Conservation (phyloP, 108 stramenopile genomes). For the Mayamaea pseudoterrestris region DNA sequence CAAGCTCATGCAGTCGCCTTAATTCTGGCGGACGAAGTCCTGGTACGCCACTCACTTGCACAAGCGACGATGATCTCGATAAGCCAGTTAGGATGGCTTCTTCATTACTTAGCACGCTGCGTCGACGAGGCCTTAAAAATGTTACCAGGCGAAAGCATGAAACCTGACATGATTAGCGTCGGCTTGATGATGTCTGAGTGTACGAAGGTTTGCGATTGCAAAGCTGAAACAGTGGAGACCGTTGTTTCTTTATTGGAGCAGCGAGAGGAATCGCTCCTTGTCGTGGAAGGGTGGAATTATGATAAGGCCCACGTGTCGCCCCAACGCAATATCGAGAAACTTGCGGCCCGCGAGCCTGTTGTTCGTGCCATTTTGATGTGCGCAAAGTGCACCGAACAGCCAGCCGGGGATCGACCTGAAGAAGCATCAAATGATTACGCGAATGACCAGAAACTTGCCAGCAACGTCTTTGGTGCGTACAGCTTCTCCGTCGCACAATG, state of each 20-base stretch:
- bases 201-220: slow-evolving; percentile 52
- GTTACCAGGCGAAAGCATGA: not conserved
- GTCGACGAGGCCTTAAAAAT: not conserved
- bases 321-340: slow-evolving; percentile 45
- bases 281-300: slow-evolving; percentile 54
- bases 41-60: slow-evolving; percentile 57
- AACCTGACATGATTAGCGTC: slow-evolving; percentile 24
- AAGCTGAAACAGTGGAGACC: slow-evolving; percentile 80
- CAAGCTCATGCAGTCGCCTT: slow-evolving; percentile 64
- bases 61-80: slow-evolving; percentile 58
- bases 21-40: slow-evolving; percentile 56
- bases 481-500: slow-evolving; percentile 57
- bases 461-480: slow-evolving; percentile 62
- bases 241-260: slow-evolving; percentile 66
- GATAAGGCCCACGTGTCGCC: slow-evolving; percentile 46
- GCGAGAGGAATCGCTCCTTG: slow-evolving; percentile 30
- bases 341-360: slow-evolving; percentile 42
- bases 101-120: slow-evolving; percentile 6
- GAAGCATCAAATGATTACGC: no score
- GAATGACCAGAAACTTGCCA: slow-evolving; percentile 44
- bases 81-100: slow-evolving; percentile 46
- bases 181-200: slow-evolving; percentile 39
- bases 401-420: no score
- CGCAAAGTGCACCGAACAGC: slow-evolving; percentile 25
- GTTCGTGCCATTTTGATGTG: slow-evolving; percentile 38